Evolutionary conservation across 768 basidiomycete genomes (phyloP).

Genomic region (Pleurotus tuoliensis): DNA sequence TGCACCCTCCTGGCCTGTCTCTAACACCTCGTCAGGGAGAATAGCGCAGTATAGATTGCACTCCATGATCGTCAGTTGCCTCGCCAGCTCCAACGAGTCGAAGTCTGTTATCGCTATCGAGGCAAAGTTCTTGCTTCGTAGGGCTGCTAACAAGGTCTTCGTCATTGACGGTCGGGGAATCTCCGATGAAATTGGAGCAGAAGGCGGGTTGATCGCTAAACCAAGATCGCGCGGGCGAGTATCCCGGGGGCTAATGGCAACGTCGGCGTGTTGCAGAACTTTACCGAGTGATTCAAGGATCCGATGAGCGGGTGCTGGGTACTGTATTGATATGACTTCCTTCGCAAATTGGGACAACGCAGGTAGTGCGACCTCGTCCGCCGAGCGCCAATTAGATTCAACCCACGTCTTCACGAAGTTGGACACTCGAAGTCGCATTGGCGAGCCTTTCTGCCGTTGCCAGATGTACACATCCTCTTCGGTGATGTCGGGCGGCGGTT

Average conservation of each 20-base stretch:
- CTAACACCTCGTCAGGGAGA: constrained; percentile 83
- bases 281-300: constrained; percentile 64
- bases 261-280: constrained; percentile 46
- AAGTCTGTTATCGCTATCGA: constrained; percentile 82
- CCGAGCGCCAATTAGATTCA: constrained; percentile 84
- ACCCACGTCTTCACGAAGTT: constrained; percentile 96
- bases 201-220: constrained; percentile 65
- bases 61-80: constrained; percentile 95
- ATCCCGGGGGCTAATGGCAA: constrained; percentile 50
- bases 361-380: constrained; percentile 64
- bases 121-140: constrained; percentile 63
- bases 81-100: constrained; percentile 85
- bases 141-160: constrained; percentile 63
- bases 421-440: constrained; percentile 85
- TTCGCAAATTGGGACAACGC: constrained; percentile 56
- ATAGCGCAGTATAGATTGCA: constrained; percentile 83
- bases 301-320: constrained; percentile 66
- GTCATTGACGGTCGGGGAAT: constrained; percentile 87
- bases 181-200: constrained; percentile 47
- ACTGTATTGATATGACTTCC: constrained; percentile 57
- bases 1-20: constrained; percentile 70
- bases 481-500: constrained; percentile 54
- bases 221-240: constrained; percentile 73
- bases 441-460: constrained; percentile 85
- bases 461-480: constrained; percentile 66